Percentiles rank a stretch among this genome's conserved stretches.
Conservation (phyloP, 2,329 filamentous ascomycete genomes). For the Arachnomyces sp. region DNA sequence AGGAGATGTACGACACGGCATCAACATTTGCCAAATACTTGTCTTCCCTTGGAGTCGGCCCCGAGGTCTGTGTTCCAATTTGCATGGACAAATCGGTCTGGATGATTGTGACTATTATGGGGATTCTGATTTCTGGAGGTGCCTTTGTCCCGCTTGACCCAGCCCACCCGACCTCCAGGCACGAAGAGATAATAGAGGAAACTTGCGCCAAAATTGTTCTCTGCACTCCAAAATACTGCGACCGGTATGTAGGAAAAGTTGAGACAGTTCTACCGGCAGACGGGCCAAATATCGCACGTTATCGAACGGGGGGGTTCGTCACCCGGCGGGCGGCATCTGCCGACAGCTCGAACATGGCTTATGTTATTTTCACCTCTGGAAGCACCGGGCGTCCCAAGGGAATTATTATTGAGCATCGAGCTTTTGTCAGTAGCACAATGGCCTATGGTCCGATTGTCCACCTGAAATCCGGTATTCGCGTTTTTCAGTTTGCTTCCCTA, state of each 20-base stretch:
- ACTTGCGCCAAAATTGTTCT: slow-evolving; percentile 9
- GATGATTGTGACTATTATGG: slow-evolving; percentile 35
- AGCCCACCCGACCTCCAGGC: slow-evolving; percentile 12
- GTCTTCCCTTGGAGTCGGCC: slow-evolving; percentile 6
- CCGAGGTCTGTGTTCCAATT: slow-evolving; percentile 11
- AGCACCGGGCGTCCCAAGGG: slow-evolving; percentile 13
- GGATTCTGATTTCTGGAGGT: slow-evolving; percentile 35
- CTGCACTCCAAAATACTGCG: slow-evolving; percentile 8
- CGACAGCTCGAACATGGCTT: slow-evolving; percentile 27
- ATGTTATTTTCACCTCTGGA: slow-evolving; percentile 40
- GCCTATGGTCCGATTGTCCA: slow-evolving; percentile 38
- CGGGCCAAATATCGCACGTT: no score
- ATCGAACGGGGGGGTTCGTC: no score
- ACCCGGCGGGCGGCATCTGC: no score
- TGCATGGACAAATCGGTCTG: slow-evolving; percentile 38
- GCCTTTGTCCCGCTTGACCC: slow-evolving; percentile 37
- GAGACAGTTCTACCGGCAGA: no score
- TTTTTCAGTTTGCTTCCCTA: slow-evolving; percentile 79
- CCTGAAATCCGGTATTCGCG: slow-evolving; percentile 24
- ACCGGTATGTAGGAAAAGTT: not conserved
- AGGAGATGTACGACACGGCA: not conserved
- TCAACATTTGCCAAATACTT: slow-evolving; percentile 3
- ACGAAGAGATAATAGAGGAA: slow-evolving; percentile 10
- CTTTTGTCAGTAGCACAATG: slow-evolving; percentile 41
- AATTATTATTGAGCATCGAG: slow-evolving; percentile 17